Base-by-base conservation (phyloP, 257 asterid species). In the Solanum ossicruentum region DNA sequence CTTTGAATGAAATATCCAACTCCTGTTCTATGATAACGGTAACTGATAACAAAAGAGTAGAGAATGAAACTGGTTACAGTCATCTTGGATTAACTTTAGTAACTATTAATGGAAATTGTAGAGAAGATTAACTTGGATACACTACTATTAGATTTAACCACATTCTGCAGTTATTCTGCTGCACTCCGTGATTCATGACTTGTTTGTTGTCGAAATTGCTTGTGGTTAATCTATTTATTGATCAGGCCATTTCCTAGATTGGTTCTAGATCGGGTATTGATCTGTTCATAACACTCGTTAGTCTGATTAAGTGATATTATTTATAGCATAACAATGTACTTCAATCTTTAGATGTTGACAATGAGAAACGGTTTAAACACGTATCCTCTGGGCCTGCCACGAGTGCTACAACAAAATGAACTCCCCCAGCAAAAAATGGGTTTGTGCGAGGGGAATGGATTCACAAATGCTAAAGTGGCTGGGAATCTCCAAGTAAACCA, bases 281-380 rank as follows among this genome's bases (percentile, higher is more conserved):
- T 69, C 77, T 39, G 47, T 63, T 23, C 43, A 12, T 49, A 23
- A 8, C 23, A 7, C 10, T 23, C 23, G 43, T 23, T 17, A 18
- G 17, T 32, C 8, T 12, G 49, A 67, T 67, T 3, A 32, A 67
- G 51, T 36, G 9, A 17, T 16, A 69, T 69, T 15, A 28, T 69
- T 69, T 69, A n/a, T 69, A 36, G 77, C 77, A 17, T 36, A 17
- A 36, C 26, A 39, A 16, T 13, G 45, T 77, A 5, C 63, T 26
- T 77, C 11, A 9, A 77, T 87, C 71, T 84, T 84, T 84, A 95
- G 98, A 88, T 92, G 93, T 84, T 95, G 85, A 95, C 97, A 8
- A 86, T 92, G 93, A 88, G 95, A 86, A 95, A 93, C 20, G 98
- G 97, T 79, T 89, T 90, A 72, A 92, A 89, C 88, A 87, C 89